Evolutionary conservation across 805 yeast genomes (phyloP), one percentile per base, ranked within the genome.

Genomic region (Candida glaebosa): DNA sequence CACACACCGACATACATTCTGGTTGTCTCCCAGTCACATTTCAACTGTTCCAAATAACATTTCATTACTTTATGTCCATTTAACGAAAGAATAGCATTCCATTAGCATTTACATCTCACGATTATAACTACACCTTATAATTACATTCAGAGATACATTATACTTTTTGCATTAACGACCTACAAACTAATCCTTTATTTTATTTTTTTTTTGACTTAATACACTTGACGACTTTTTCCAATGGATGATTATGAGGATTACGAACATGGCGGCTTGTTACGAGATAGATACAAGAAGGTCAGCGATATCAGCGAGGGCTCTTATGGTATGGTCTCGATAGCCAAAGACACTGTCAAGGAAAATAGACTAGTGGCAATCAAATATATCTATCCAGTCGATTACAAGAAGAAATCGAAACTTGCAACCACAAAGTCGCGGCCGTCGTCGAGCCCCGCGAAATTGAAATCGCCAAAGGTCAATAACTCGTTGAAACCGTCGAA

Each of bases 231-330:
- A 32, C 35, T 12, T 8, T 20, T 5, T 22, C 24, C 35, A 34
- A 69, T 70, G 73, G 70, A 67, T 25, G 69, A 60, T 35, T 69
- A 69, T 52, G 64, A 67, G 36, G 49, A 45, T 26, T 70, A 70
- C 48, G 67, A 63, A 44, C 50, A 53, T 17, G 75, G 75, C 16
- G 54, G 51, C 15, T 69, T 84, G 34, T 67, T 87, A 42, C 75
- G 81, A 45, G 71, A 71, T 41, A 70, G 85, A 42, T 91, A 88
- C 65, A 66, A 69, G 43, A 82, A 82, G 51, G 71, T 88, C 17
- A 80, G 78, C 43, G 87, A 82, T 56, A 78, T 91, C 44, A 87
- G 90, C 56, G 90, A 87, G 60, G 98, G 98, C 22, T 87, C 97
- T 0, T 91, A 87, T 61, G 98, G 98, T 38, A 76, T 85, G 36